phyloP scores from a whole-genome alignment of 2,329 filamentous ascomycete genomes.

The Zasmidium cellare region DNA sequence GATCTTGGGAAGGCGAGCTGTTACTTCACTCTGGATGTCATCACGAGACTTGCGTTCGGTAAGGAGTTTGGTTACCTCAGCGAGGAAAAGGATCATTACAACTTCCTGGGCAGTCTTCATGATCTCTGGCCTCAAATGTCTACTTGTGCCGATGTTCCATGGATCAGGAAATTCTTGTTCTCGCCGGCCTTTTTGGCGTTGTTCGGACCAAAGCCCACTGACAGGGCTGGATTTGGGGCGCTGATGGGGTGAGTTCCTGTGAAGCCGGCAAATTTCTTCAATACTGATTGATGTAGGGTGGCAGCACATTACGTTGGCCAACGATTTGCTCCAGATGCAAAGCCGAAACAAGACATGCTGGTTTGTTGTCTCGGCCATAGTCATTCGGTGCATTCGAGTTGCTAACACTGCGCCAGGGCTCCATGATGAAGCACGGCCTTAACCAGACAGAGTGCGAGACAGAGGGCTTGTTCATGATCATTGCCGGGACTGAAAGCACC shows the following conservation, averaged over 20 bases:
- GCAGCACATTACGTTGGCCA: not conserved
- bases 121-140: conserved; percentile 2
- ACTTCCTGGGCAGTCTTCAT: not conserved
- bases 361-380: no score
- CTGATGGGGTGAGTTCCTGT: not conserved
- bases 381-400: no score
- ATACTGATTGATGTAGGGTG: not conserved
- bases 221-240: not conserved
- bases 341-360: not conserved
- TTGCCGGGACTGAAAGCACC: conserved; percentile 2
- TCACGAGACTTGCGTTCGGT: conserved; percentile 3
- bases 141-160: not conserved
- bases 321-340: not conserved
- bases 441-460: not conserved
- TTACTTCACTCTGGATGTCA: conserved; percentile 5
- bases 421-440: conserved; percentile 1
- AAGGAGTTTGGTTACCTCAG: not conserved
- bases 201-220: not conserved
- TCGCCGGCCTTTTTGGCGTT: not conserved
- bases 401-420: not conserved
- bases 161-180: not conserved
- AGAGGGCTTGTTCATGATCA: conserved; percentile 1
- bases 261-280: no score
- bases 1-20: not conserved
- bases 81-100: conserved; percentile 1